Percentiles rank a stretch among this genome's conserved stretches.
Evolutionary conservation across 2,329 filamentous ascomycete genomes (phyloP).

Genomic region (Pseudogymnoascus sp.): DNA sequence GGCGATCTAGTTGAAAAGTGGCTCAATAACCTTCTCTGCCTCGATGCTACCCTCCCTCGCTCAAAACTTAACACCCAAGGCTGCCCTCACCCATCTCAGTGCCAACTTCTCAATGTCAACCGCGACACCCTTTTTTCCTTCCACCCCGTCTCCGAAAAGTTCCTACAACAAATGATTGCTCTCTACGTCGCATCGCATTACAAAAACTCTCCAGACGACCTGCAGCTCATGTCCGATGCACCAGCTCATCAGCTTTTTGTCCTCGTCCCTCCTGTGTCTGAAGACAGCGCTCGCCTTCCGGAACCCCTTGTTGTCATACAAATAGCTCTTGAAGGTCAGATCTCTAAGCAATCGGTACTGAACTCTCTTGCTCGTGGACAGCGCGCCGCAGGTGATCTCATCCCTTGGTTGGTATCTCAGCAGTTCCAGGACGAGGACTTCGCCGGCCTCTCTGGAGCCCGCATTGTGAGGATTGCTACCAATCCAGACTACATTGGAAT

Average conservation of each 20-base stretch:
- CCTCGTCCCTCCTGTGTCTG: constrained; percentile 75
- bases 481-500: constrained; percentile 88
- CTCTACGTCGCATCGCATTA: constrained; percentile 96
- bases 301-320: constrained; percentile 94
- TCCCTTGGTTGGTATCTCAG: constrained; percentile 94
- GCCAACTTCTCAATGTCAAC: constrained; percentile 88
- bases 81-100: constrained; percentile 83
- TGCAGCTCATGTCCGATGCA: constrained; percentile 98
- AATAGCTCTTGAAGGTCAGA: constrained; percentile 87
- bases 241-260: constrained; percentile 96
- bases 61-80: constrained; percentile 65
- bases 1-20: constrained; percentile 91
- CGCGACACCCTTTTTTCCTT: constrained; percentile 97
- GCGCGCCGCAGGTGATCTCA: constrained; percentile 83
- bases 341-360: constrained; percentile 85
- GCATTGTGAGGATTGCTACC: constrained; percentile 89
- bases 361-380: constrained; percentile 84
- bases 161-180: constrained; percentile 96
- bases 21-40: constrained; percentile 87
- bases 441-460: constrained; percentile 81
- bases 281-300: constrained; percentile 69
- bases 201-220: constrained; percentile 94
- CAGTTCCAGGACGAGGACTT: constrained; percentile 98
- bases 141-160: constrained; percentile 93
- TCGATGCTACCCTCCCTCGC: constrained; percentile 83